Conservation (phyloP, 2,329 filamentous ascomycete species). For the Diaporthe sp. region DNA sequence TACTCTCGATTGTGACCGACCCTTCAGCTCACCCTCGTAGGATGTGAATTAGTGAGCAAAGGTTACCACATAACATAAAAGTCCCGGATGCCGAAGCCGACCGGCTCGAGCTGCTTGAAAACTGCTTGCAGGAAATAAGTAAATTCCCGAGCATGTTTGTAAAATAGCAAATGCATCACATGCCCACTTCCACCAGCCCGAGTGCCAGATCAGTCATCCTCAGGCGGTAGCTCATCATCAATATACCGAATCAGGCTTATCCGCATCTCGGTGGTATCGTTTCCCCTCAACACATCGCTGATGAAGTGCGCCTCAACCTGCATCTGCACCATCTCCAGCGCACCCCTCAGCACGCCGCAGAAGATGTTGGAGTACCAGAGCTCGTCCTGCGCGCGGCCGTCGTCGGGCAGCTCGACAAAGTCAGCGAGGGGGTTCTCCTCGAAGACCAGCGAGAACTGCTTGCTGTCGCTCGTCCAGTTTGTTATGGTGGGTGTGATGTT, state of each 20-base stretch:
- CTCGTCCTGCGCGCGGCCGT: slow-evolving; percentile 95
- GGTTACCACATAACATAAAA: neutral
- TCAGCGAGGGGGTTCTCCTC: slow-evolving; percentile 98
- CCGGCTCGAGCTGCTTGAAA: no score
- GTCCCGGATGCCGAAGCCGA: neutral
- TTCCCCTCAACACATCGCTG: slow-evolving; percentile 91
- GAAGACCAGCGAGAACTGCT: slow-evolving; percentile 95
- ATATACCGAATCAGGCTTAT: slow-evolving; percentile 94
- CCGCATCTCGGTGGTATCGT: slow-evolving; percentile 97
- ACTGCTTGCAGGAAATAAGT: neutral
- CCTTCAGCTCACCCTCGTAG: neutral
- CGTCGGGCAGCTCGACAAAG: slow-evolving; percentile 97
- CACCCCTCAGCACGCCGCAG: slow-evolving; percentile 90
- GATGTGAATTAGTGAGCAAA: neutral
- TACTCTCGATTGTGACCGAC: neutral
- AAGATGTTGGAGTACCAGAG: slow-evolving; percentile 99
- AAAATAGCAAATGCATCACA: neutral
- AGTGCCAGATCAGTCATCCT: slow-evolving; percentile 82
- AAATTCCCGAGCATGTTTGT: neutral
- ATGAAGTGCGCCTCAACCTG: slow-evolving; percentile 98
- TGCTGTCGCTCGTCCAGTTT: slow-evolving; percentile 96
- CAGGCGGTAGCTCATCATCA: slow-evolving; percentile 96
- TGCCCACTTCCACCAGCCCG: no score
- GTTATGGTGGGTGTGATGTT: slow-evolving; percentile 95
- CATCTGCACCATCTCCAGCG: slow-evolving; percentile 99